Base-by-base conservation (phyloP, 495 filamentous ascomycete genomes). In the Venustampulla echinocandica region DNA sequence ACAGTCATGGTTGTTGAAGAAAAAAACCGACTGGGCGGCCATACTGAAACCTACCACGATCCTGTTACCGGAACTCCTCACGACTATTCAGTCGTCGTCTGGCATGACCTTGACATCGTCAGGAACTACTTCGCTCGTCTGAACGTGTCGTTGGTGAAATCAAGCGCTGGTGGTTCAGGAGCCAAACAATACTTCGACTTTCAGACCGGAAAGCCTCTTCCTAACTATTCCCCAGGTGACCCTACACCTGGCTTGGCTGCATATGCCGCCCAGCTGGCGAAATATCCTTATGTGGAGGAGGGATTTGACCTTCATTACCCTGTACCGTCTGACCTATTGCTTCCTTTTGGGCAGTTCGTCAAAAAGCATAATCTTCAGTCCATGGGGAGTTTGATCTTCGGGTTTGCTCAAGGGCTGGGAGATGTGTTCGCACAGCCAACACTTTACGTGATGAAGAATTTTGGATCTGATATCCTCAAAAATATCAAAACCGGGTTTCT, bases 1-100 rank as follows among this genome's bases (percentile, higher is more conserved):
- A 60, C 54, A 0, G 56, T 74, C 10, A 53, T 68, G 13, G 49
- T 77, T 1, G 54, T 76, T 23, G 74, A 77, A 50, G 47, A 55
- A 43, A 59, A 69, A 25, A 44, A 33, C 13, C 37, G 37, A 6
- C 55, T 77, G 0, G 73, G 74, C 6, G 74, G 73, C 0, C 71
- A 77, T 42, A 61, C 61, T 10, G 57, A 72, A 9, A 75, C 71
- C 0, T 65, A 65, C 41, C 53, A 46, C 13, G 49, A 55, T 11
- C 52, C 56, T 23, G 21, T 24, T 5, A 51, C 52, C 22, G 42
- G 42, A 42, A 13, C 5, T 32, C 11, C 32, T 5, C 13, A 40
- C 10, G 48, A 55, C 21, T 22, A 37, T 38, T 41, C 37, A 5
- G 51, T 54, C 6, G 13, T 21, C 23, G 20, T 37, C 18, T 49